A percentile compares a stretch with the other conserved stretches of the same genome.
Evolutionary conservation across 768 basidiomycete genomes (phyloP).

Genomic region (Cystofilobasidium macerans): DNA sequence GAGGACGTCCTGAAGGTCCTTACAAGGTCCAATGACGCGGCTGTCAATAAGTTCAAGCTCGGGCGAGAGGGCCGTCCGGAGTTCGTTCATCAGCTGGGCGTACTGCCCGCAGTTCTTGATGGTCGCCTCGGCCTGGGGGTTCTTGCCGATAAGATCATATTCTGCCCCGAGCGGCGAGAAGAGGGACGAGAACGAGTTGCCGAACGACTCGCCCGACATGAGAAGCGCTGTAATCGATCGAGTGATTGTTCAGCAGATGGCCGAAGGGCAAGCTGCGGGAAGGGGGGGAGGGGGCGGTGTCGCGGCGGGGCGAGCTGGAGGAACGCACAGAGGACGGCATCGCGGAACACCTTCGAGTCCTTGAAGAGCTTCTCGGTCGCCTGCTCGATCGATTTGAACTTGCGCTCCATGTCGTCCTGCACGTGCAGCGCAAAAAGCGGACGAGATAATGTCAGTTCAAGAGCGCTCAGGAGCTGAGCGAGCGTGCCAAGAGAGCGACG

Average conservation of each 20-base stretch:
- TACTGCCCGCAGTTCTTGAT: conserved; percentile 66
- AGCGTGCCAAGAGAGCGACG: not conserved
- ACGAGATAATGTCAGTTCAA: not conserved
- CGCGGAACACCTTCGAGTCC: conserved; percentile 76
- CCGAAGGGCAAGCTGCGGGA: conserved; percentile 56
- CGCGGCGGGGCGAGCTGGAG: not conserved
- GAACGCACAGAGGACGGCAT: conserved; percentile 60
- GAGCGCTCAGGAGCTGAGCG: not conserved
- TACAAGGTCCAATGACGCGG: conserved; percentile 70
- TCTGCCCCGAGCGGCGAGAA: conserved; percentile 43
- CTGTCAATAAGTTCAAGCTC: conserved; percentile 91
- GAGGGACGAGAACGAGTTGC: conserved; percentile 36
- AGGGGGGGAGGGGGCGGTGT: conserved; percentile 55
- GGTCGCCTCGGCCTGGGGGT: conserved; percentile 67
- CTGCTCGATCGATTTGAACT: conserved; percentile 64
- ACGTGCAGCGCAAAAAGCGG: not conserved
- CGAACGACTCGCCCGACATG: conserved; percentile 39
- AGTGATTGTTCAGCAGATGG: too few relatives aligned
- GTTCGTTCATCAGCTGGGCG: conserved; percentile 57
- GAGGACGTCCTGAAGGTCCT: conserved; percentile 74
- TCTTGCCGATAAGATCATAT: conserved; percentile 63
- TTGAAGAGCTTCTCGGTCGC: conserved; percentile 83
- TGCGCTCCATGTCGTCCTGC: conserved; percentile 44
- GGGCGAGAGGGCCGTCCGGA: conserved; percentile 51
- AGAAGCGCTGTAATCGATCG: conserved; percentile 41